phyloP scores from a whole-genome alignment of 2,329 filamentous ascomycete genomes.

The Fusarium xyrophilum region DNA sequence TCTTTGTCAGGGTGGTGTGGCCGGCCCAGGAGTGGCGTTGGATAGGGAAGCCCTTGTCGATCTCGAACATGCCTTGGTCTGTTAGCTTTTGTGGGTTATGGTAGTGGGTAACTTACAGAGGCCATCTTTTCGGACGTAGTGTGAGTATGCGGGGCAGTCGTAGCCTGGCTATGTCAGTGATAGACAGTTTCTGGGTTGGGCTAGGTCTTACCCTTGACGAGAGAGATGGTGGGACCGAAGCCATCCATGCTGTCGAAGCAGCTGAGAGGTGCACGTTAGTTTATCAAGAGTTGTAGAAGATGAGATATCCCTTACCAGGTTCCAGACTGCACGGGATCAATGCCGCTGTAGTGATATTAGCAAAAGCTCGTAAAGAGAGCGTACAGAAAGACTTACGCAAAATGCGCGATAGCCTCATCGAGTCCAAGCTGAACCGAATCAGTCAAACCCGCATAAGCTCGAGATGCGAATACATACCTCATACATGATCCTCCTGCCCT shows the following conservation, averaged over 20 bases:
- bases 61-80: background rate
- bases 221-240: background rate
- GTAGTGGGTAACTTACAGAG: background rate
- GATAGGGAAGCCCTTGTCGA: slow-evolving; percentile 2
- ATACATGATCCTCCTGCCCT: background rate
- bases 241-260: slow-evolving; percentile 7
- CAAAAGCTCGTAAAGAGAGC: rapidly evolving
- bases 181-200: rapidly evolving
- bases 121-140: background rate
- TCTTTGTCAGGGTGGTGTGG: background rate
- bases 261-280: background rate
- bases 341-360: background rate
- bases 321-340: background rate
- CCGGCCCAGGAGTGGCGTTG: slow-evolving; percentile 3
- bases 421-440: background rate
- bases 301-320: background rate
- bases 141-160: background rate
- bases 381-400: too few relatives aligned
- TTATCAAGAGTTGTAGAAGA: rapidly evolving
- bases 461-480: background rate
- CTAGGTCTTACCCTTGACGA: background rate
- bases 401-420: slow-evolving; percentile 1
- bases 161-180: background rate
- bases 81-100: too few relatives aligned
- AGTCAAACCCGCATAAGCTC: rapidly evolving